phyloP scores from a whole-genome alignment of 2,329 filamentous ascomycete species.

The Reticulascus tulasneorum region DNA sequence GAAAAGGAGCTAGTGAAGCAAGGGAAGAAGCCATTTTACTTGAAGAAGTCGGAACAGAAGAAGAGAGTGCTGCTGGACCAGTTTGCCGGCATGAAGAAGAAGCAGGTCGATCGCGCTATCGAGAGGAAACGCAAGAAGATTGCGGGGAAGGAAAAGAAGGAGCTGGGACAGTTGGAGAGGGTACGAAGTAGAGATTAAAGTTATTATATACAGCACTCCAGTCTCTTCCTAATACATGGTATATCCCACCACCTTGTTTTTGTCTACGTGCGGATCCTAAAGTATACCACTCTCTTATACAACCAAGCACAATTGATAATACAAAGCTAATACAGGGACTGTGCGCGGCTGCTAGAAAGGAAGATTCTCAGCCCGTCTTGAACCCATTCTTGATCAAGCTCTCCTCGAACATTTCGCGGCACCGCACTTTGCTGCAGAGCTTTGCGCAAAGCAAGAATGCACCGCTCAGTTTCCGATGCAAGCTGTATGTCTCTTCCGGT shows the following conservation, averaged over 20 bases:
- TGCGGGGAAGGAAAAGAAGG: conserved; percentile 77
- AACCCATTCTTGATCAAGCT: conserved; percentile 38
- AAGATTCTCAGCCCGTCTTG: no score
- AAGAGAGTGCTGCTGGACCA: conserved; percentile 75
- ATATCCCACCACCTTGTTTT: neutral
- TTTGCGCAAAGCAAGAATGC: conserved; percentile 90
- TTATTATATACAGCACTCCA: neutral
- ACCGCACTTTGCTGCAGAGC: conserved; percentile 77
- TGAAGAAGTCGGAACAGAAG: conserved; percentile 92
- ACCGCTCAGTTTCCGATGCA: conserved; percentile 92
- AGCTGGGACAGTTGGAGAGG: conserved; percentile 45
- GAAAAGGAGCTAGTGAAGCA: conserved; percentile 83
- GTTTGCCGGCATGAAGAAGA: conserved; percentile 79
- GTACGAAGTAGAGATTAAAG: neutral
- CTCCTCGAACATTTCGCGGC: conserved; percentile 72
- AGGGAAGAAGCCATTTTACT: conserved; percentile 88
- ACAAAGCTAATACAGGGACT: no score
- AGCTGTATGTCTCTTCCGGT: conserved; percentile 93
- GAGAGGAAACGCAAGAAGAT: conserved; percentile 89
- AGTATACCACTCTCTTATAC: conserved; percentile 11
- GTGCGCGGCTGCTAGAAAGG: no score
- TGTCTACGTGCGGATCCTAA: conserved; percentile 6
- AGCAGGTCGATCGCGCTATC: conserved; percentile 78
- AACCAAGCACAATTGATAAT: no score
- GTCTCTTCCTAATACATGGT: conserved; percentile 1